A percentile compares a stretch with the other conserved stretches of the same genome.
Evolutionary conservation across 78 protist species (phyloP).

Genomic region (Dictyostelium purpureum): DNA sequence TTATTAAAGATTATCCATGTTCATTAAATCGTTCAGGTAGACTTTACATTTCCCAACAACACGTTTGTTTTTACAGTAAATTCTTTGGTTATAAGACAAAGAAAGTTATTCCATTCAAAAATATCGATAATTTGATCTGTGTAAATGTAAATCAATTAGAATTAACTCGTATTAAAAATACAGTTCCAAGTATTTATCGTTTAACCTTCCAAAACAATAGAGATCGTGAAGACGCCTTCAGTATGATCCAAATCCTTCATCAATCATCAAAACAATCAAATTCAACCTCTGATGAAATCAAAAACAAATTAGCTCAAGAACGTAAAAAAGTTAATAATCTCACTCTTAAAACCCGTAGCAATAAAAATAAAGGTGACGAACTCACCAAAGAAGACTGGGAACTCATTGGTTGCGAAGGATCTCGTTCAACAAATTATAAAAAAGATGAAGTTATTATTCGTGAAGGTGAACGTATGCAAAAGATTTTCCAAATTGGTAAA

Average conservation of each 20-base stretch:
- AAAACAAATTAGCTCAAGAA: constrained; percentile 32
- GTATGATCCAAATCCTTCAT: constrained; percentile 44
- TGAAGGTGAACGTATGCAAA: constrained; percentile 74
- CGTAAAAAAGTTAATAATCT: constrained; percentile 33
- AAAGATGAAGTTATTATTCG: constrained; percentile 70
- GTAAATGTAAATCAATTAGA: constrained; percentile 48
- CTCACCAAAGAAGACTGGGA: constrained; percentile 81
- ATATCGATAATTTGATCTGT: constrained; percentile 4
- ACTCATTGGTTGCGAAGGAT: constrained; percentile 64
- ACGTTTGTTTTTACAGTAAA: constrained; percentile 82
- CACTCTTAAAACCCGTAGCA: constrained; percentile 28
- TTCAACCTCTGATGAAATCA: constrained; percentile 33
- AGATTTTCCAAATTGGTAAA: constrained; percentile 82
- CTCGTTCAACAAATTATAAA: constrained; percentile 20
- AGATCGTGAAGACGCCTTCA: constrained; percentile 61
- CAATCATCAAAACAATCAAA: constrained; percentile 30
- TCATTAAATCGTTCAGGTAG: constrained; percentile 73
- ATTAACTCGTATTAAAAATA: constrained; percentile 31
- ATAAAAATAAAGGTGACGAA: constrained; percentile 43
- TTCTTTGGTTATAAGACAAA: constrained; percentile 83
- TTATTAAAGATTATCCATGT: constrained; percentile 78
- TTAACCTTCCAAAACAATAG: constrained; percentile 31
- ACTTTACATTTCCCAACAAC: constrained; percentile 73
- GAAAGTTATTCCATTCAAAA: constrained; percentile 64
- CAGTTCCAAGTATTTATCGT: not conserved